Conservation (phyloP, 257 asterid species). For the Nicotiana noctiflora region DNA sequence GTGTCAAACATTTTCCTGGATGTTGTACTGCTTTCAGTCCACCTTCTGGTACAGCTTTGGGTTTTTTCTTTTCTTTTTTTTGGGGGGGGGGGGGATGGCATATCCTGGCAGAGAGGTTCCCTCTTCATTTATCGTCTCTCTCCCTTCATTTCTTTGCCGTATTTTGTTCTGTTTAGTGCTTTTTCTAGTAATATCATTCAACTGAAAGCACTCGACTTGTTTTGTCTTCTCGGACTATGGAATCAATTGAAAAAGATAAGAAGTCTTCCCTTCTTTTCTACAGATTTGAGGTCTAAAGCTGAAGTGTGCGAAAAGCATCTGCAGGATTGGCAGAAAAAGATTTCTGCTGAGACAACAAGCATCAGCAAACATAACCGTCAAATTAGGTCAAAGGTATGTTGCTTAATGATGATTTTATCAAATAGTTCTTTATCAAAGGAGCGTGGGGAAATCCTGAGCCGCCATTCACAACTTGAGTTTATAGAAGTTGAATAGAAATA, state of each 20-base stretch:
- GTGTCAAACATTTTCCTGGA: background rate
- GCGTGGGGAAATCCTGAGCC: background rate
- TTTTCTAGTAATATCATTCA: background rate
- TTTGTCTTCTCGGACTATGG: background rate
- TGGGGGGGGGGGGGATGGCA: no score
- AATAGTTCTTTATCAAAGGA: background rate
- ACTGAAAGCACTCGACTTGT: background rate
- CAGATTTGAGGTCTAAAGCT: constrained; percentile 73
- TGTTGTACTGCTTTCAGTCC: background rate
- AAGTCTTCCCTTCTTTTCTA: background rate
- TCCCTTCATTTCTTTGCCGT: background rate
- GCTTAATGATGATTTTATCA: constrained; percentile 6
- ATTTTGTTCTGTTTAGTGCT: background rate
- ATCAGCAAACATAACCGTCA: constrained; percentile 84
- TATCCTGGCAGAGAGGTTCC: background rate
- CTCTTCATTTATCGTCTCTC: background rate
- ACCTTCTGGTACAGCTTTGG: background rate
- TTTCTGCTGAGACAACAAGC: constrained; percentile 83
- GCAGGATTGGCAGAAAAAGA: constrained; percentile 80
- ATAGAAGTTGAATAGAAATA: background rate
- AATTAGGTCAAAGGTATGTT: constrained; percentile 79
- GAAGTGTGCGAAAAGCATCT: constrained; percentile 81
- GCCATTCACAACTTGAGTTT: background rate
- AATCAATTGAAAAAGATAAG: background rate
- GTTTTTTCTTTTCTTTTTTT: no score